Evolutionary conservation across 768 basidiomycete genomes (phyloP), one percentile per base, ranked within the genome.

Genomic region (Asterophora parasitica): DNA sequence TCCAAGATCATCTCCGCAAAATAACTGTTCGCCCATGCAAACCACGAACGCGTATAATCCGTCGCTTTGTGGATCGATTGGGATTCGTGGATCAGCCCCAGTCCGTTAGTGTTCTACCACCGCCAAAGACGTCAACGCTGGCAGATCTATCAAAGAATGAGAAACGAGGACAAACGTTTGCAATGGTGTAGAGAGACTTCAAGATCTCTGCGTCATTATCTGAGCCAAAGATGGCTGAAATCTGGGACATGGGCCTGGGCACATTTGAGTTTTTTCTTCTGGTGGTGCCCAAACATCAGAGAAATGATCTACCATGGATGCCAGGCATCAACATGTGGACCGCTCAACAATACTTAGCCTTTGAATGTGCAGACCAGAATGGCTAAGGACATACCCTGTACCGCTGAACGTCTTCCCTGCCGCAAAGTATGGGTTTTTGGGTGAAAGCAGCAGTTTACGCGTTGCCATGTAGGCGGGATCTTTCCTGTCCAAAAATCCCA

Each of bases 21-120:
- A 63, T 84, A 90, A 63, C 84, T 85, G 61, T 87, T 88, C 11
- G 82, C 87, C 86, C 85, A 88, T 16, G 87, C 86, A 63, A 88
- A 88, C 85, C 85, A 88, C 15, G 79, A 72, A 16, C 86, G 73
- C 30, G 84, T 87, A 57, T 85, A 88, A 20, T 73, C 71, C 12
- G 64, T 66, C 15, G 63, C 55, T 28, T 80, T 63, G 62, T 83
- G 82, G 48, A 88, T 83, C 7, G 75, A 75, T 55, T 81, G 75
- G 1, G 83, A 83, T 62, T 90, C 87, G 59, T 89, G 87, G 37
- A 88, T 84, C 35, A 89, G 66, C n/a, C 87, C 87, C 11, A 89
- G 72, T 2, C 82, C 81, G 15, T 74, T 74, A 0, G 88, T 88
- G 61, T 84, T 86, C 85, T 88, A 53, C 16, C 13, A 48, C 7